phyloP scores from a whole-genome alignment of 129 eudicot species.

The Smallanthus sonchifolius region DNA sequence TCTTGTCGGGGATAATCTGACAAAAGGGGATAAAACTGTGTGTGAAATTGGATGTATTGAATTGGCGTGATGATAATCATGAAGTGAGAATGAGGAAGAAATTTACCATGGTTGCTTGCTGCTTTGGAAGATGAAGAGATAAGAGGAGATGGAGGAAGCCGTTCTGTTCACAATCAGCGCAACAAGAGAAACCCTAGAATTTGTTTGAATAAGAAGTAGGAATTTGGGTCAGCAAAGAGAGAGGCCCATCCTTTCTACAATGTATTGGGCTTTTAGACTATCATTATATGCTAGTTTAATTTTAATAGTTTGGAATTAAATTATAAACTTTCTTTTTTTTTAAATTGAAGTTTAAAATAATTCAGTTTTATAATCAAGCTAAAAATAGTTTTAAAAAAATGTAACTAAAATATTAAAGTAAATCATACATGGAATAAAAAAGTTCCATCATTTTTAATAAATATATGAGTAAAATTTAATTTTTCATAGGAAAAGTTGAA shows the following conservation, averaged over 20 bases:
- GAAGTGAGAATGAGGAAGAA: not conserved
- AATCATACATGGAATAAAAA: no score
- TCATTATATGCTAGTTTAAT: no score
- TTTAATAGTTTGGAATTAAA: no score
- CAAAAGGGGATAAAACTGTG: not conserved
- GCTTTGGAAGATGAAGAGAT: slow-evolving; percentile 8
- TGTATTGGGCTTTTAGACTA: not conserved
- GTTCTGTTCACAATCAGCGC: not conserved
- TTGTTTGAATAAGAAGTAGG: not conserved
- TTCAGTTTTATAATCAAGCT: no score
- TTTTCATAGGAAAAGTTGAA: no score
- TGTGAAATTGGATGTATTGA: not conserved
- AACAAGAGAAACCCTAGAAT: slow-evolving; percentile 22
- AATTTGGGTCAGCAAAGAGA: not conserved
- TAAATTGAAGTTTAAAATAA: no score
- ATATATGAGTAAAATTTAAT: no score
- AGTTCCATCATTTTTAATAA: no score
- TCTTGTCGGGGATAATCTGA: slow-evolving; percentile 81
- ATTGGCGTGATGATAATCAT: not conserved
- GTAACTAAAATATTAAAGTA: no score
- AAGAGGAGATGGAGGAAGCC: slow-evolving; percentile 17
- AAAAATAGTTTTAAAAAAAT: no score
- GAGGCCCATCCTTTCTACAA: not conserved
- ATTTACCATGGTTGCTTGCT: slow-evolving; percentile 30
- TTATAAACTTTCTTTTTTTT: no score